Evolutionary conservation across 2,329 filamentous ascomycete species (phyloP), one percentile per base, ranked within the genome.

Genomic region (Hypoxylon sp.): DNA sequence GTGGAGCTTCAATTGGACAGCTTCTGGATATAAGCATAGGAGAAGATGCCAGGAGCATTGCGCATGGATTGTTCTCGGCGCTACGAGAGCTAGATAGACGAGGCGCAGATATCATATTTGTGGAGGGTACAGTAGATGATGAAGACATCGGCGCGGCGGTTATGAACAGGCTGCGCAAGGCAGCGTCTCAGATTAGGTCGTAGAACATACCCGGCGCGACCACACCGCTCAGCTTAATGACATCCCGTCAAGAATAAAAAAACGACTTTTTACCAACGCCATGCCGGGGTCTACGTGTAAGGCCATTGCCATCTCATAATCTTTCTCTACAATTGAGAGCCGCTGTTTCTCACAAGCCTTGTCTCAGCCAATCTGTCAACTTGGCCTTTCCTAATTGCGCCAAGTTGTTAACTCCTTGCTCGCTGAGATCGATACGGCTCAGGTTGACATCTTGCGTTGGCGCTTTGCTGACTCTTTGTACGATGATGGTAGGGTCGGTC

Each of bases 371-470:
- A 82, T 98, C 94, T 48, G 93, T 92, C 77, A 97, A 82, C 82
- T 97, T 95, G 75, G 91, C 91, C 86, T 96, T 97, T 79, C 94
- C 95, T 79, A 98, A 91, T 80, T 97, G 93, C 81, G 94, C 96
- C 73, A 95, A 86, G 82, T 97, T 98, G 81, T 97, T 90, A 80
- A 98, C 89, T 55, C 95, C 95, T 82, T 98, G 94, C 82, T 98
- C 95, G 76, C 93, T 97, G 61, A 98, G 89, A 79, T 98, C 95
- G 80, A 98, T 95, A 78, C 92, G 93, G 85, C 96, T 93, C 80
- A 98, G 89, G 78, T 94, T 93, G 74, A 94, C 91, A 82, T 99
- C 96, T 76, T 97, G 92, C 45, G 91, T 90, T 9, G 96, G 96
- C 43, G 96, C 94, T 80, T 91, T 91, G 86, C 93, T 97, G 76